Evolutionary conservation across 805 yeast genomes (phyloP).

Genomic region (Wilhelminamyces savonicus): DNA sequence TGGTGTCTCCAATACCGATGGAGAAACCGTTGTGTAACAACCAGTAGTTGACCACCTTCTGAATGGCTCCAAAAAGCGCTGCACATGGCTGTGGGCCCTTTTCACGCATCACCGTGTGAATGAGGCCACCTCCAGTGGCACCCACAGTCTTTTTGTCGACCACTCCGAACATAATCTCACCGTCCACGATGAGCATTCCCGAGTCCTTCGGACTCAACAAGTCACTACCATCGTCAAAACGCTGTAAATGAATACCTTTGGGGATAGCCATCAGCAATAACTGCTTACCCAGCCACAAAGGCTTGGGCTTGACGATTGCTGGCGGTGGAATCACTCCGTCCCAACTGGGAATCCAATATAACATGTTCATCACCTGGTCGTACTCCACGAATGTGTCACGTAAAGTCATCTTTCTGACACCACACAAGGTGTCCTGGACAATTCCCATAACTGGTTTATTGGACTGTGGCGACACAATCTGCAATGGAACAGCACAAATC

Average conservation of each 20-base stretch:
- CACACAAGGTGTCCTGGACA: constrained; percentile 98
- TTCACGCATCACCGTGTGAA: constrained; percentile 96
- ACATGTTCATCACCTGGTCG: constrained; percentile 92
- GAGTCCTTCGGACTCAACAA: constrained; percentile 81
- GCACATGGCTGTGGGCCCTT: constrained; percentile 92
- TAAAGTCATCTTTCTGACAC: constrained; percentile 90
- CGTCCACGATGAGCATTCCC: constrained; percentile 94
- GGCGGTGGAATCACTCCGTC: constrained; percentile 97
- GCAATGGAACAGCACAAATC: constrained; percentile 94
- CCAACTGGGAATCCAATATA: constrained; percentile 98
- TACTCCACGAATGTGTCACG: constrained; percentile 85
- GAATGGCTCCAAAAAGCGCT: constrained; percentile 83
- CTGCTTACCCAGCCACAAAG: constrained; percentile 97
- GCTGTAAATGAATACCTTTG: constrained; percentile 87
- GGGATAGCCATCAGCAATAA: constrained; percentile 90
- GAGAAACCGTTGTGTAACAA: constrained; percentile 94
- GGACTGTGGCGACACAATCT: constrained; percentile 96
- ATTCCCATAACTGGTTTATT: constrained; percentile 99
- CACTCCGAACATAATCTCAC: constrained; percentile 96
- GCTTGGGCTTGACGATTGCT: constrained; percentile 88
- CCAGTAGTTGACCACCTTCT: constrained; percentile 96
- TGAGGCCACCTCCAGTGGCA: constrained; percentile 96
- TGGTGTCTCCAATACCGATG: constrained; percentile 99
- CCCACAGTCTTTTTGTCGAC: constrained; percentile 98
- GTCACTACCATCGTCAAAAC: constrained; percentile 88